These are phyloP conservation scores for Boletus sensibilis DNA, from an alignment of 768 basidiomycete species.

Conservation along the genomic window DNA sequence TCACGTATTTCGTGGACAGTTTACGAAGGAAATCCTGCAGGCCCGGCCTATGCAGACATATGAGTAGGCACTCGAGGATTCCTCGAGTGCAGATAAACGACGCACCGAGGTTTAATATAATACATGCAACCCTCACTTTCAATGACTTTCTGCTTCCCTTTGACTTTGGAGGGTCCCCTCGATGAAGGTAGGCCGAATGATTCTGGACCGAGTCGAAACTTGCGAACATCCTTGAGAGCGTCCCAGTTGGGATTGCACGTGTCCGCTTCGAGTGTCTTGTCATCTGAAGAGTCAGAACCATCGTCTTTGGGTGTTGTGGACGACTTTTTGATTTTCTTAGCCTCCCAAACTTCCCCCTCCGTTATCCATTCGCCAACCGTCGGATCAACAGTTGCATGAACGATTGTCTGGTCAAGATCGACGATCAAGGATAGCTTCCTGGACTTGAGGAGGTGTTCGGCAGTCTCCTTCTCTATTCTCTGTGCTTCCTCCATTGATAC, in stretches of 20 bases:
- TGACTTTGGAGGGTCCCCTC: slow-evolving; percentile 40
- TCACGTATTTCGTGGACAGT: slow-evolving; percentile 82
- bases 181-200: slow-evolving; percentile 48
- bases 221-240: slow-evolving; percentile 85
- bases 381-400: slow-evolving; percentile 97
- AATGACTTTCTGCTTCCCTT: slow-evolving; percentile 62
- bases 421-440: slow-evolving; percentile 92
- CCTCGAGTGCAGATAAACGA: neutral
- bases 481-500: slow-evolving; percentile 92
- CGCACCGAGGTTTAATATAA: slow-evolving; percentile 95
- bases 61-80: neutral
- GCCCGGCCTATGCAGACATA: slow-evolving; percentile 58
- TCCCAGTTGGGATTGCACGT: slow-evolving; percentile 91
- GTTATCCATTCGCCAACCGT: slow-evolving; percentile 97
- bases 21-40: slow-evolving; percentile 72
- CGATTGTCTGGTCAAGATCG: slow-evolving; percentile 98
- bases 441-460: slow-evolving; percentile 68
- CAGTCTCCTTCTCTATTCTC: slow-evolving; percentile 81
- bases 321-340: slow-evolving; percentile 47
- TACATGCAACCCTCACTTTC: slow-evolving; percentile 89
- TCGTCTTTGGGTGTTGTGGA: slow-evolving; percentile 32
- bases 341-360: slow-evolving; percentile 82
- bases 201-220: slow-evolving; percentile 87
- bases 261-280: slow-evolving; percentile 45
- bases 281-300: slow-evolving; percentile 37